Percentiles rank a stretch among this genome's conserved stretches.
phyloP scores from a whole-genome alignment of 305 asterid species.

The Plantago rigida region DNA sequence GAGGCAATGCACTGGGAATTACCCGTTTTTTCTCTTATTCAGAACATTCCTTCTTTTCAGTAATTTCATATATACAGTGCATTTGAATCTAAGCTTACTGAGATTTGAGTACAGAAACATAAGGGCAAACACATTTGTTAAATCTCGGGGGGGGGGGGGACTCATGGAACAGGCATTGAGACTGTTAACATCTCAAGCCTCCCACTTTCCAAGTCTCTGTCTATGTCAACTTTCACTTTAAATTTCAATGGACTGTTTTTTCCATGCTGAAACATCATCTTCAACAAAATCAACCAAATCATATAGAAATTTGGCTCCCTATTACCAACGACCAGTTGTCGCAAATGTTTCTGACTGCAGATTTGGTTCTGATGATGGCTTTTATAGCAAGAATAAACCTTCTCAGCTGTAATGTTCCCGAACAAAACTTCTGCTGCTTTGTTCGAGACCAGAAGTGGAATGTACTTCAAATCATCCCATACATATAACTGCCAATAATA shows the following conservation, averaged over 20 bases:
- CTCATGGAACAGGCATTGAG: constrained; percentile 35
- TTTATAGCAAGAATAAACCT: constrained; percentile 40
- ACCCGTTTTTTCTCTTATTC: too few relatives aligned
- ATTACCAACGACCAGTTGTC: not conserved
- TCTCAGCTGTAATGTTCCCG: constrained; percentile 53
- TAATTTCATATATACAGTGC: too few relatives aligned
- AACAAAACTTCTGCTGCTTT: constrained; percentile 56
- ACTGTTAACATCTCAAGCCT: constrained; percentile 50
- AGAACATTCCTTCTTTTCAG: too few relatives aligned
- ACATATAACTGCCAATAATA: constrained; percentile 46
- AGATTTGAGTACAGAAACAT: not conserved
- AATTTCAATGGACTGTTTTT: constrained; percentile 54
- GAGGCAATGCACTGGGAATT: not conserved
- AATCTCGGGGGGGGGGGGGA: not conserved
- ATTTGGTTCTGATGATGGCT: constrained; percentile 24
- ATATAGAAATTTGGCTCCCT: constrained; percentile 32
- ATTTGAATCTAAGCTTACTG: not conserved
- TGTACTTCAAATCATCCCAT: constrained; percentile 52
- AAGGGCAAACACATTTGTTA: too few relatives aligned
- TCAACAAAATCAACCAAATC: constrained; percentile 55
- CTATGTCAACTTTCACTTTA: constrained; percentile 37
- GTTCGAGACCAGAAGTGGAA: constrained; percentile 47
- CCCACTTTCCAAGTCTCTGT: constrained; percentile 48
- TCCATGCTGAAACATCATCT: constrained; percentile 39
- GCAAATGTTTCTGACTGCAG: constrained; percentile 1